phyloP scores from a whole-genome alignment of 2,329 filamentous ascomycete genomes.

The Zymoseptoria brevis region DNA sequence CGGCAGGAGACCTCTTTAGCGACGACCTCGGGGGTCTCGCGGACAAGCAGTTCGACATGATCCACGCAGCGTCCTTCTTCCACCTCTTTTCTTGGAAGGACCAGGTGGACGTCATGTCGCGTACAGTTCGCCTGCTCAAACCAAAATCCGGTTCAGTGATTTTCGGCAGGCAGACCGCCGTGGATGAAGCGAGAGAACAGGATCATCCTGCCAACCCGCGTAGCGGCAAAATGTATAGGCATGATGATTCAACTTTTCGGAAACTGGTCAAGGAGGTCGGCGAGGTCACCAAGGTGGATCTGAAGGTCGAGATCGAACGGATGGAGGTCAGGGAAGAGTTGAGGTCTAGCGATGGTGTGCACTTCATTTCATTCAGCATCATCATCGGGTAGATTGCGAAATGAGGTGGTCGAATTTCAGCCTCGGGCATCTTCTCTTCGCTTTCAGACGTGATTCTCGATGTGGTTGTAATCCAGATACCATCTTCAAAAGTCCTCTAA shows the following conservation, averaged over 20 bases:
- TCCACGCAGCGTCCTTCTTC: conserved; percentile 37
- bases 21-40: conserved; percentile 28
- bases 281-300: conserved; percentile 30
- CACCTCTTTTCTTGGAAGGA: conserved; percentile 37
- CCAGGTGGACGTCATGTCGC: conserved; percentile 32
- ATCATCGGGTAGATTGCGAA: background rate
- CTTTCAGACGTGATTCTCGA: background rate
- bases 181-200: conserved; percentile 22
- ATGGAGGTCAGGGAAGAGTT: background rate
- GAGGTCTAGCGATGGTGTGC: background rate
- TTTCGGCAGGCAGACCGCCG: conserved; percentile 34
- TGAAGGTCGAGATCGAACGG: conserved; percentile 26
- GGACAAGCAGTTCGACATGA: conserved; percentile 33
- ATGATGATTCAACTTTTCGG: conserved; percentile 32
- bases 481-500: background rate
- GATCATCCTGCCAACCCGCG: conserved; percentile 14
- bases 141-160: conserved; percentile 30
- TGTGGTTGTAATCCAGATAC: background rate
- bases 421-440: background rate
- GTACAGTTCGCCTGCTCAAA: conserved; percentile 28
- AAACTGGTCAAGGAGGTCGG: conserved; percentile 35
- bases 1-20: conserved; percentile 31
- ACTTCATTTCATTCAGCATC: conserved; percentile 2
- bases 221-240: conserved; percentile 27
- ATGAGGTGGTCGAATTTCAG: background rate